Evolutionary conservation across 1,284 basidiomycete species (phyloP).

Genomic region (Melampsora americana): DNA sequence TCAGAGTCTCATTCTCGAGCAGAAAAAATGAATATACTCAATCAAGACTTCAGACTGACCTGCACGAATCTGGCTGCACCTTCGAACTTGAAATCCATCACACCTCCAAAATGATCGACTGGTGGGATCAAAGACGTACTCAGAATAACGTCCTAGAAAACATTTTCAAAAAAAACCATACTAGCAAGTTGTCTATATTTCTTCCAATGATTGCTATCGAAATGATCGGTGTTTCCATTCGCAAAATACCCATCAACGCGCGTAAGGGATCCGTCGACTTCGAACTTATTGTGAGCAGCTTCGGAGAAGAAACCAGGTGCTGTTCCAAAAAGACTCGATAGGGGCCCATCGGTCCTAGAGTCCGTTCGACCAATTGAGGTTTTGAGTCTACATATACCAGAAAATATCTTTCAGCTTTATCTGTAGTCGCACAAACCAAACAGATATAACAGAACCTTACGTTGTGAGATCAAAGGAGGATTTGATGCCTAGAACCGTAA

Average conservation of each 20-base stretch:
- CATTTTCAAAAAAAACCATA: background rate
- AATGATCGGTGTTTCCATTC: background rate
- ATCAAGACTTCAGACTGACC: background rate
- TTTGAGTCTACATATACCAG: background rate
- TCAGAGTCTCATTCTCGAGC: background rate
- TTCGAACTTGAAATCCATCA: background rate
- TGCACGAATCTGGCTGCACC: background rate
- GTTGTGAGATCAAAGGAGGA: background rate
- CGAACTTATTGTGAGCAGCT: background rate
- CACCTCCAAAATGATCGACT: background rate
- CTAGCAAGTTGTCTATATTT: constrained; percentile 8
- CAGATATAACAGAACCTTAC: background rate
- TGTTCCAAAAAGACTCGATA: background rate
- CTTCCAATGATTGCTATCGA: background rate
- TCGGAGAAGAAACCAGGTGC: background rate
- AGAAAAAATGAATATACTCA: background rate
- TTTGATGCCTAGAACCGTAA: background rate
- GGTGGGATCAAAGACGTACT: background rate
- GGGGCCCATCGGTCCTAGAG: background rate
- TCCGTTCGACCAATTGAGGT: background rate
- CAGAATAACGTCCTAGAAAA: background rate
- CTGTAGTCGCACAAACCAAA: background rate
- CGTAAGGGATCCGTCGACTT: background rate
- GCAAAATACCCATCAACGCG: background rate
- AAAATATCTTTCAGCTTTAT: background rate